Conservation (phyloP, 306 rosid species). For the Vigna unguiculata region DNA sequence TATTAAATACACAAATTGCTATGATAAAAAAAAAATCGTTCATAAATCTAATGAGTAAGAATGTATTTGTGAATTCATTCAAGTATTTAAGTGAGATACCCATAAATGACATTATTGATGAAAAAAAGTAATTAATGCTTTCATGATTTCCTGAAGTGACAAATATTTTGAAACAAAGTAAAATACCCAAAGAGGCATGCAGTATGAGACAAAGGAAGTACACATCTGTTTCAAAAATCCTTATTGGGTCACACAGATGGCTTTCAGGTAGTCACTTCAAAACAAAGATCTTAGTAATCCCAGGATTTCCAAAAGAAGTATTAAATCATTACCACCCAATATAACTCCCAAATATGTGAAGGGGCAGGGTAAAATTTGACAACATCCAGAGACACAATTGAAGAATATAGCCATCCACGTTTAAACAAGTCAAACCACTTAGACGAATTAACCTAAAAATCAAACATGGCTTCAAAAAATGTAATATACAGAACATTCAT, state of each 20-base stretch:
- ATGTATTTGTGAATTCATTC: background rate
- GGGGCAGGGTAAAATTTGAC: background rate
- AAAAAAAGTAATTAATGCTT: background rate
- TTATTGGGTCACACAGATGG: background rate
- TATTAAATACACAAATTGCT: background rate
- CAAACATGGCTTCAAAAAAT: background rate
- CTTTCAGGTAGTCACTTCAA: background rate
- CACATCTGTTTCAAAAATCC: background rate
- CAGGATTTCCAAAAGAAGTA: slow-evolving; percentile 12
- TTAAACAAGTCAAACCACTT: slow-evolving; percentile 12
- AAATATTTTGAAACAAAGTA: background rate
- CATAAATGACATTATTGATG: background rate
- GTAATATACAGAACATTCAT: slow-evolving; percentile 13
- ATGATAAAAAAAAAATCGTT: background rate
- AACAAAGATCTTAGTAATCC: slow-evolving; percentile 24
- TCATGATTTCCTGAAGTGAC: background rate
- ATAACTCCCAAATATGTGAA: background rate
- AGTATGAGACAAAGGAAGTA: background rate
- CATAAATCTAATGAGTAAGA: no score
- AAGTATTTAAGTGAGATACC: background rate
- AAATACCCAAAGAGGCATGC: background rate
- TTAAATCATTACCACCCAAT: slow-evolving; percentile 1
- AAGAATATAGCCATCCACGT: slow-evolving; percentile 9
- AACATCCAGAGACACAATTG: slow-evolving; percentile 14
- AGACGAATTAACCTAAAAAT: background rate